phyloP scores from a whole-genome alignment of 169 alveolate species.

The Plasmodium berghei region DNA sequence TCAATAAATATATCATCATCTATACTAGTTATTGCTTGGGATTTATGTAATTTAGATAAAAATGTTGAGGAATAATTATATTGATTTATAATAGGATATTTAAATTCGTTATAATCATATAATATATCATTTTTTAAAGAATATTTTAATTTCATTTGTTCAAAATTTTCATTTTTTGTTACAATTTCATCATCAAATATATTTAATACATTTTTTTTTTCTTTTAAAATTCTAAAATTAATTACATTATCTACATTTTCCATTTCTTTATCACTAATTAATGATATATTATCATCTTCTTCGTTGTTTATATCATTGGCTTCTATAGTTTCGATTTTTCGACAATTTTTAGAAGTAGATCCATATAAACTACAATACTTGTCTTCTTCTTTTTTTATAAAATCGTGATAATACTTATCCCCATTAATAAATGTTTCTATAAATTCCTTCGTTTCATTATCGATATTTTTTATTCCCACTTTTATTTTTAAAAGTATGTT shows the following conservation, averaged over 20 bases:
- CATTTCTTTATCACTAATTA: not conserved
- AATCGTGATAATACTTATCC: slow-evolving; percentile 37
- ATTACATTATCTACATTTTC: slow-evolving; percentile 50
- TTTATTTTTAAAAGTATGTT: slow-evolving; percentile 35
- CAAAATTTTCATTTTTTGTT: slow-evolving; percentile 36
- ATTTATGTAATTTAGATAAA: slow-evolving; percentile 42
- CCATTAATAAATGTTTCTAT: slow-evolving; percentile 50
- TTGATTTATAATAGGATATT: slow-evolving; percentile 22
- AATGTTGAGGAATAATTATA: slow-evolving; percentile 31
- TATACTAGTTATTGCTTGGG: slow-evolving; percentile 88
- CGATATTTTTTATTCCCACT: not conserved
- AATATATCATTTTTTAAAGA: slow-evolving; percentile 57
- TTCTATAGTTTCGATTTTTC: not conserved
- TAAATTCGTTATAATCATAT: slow-evolving; percentile 66
- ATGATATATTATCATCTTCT: not conserved
- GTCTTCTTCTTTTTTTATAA: slow-evolving; percentile 57
- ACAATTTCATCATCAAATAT: slow-evolving; percentile 20
- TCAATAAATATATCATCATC: slow-evolving; percentile 96
- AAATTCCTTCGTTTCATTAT: slow-evolving; percentile 23
- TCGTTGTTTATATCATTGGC: not conserved
- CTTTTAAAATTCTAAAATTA: slow-evolving; percentile 52
- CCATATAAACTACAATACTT: slow-evolving; percentile 66
- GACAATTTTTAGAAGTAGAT: slow-evolving; percentile 3
- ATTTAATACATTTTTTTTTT: slow-evolving; percentile 43
- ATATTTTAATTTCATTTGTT: slow-evolving; percentile 47